Evolutionary conservation across 139 green algal species (phyloP).

Genomic region (Marvania coccoides): DNA sequence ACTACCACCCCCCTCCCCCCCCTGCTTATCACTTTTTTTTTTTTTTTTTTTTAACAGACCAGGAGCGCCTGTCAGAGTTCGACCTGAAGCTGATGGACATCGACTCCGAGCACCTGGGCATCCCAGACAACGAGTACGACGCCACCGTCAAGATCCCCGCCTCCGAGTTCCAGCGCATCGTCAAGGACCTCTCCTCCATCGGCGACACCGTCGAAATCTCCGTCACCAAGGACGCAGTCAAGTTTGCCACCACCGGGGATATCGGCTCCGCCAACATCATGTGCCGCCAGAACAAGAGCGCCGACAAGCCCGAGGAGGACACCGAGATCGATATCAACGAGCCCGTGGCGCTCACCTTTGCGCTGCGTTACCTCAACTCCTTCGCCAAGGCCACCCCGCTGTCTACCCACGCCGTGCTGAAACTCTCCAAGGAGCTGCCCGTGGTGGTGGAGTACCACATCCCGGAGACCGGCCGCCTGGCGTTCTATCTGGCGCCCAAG

Average conservation of each 20-base stretch:
- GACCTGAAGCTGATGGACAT: slow-evolving; percentile 99
- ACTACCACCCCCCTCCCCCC: too few species aligned
- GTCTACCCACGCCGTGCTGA: slow-evolving; percentile 58
- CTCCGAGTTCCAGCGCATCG: slow-evolving; percentile 88
- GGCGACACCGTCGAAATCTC: slow-evolving; percentile 89
- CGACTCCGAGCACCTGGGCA: slow-evolving; percentile 95
- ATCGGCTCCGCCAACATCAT: slow-evolving; percentile 95
- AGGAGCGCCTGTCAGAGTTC: slow-evolving; percentile 93
- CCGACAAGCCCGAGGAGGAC: slow-evolving; percentile 63
- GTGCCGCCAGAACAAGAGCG: slow-evolving; percentile 14
- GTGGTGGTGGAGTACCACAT: slow-evolving; percentile 91
- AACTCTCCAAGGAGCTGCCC: slow-evolving; percentile 85
- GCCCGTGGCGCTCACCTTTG: slow-evolving; percentile 92
- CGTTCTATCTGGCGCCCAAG: slow-evolving; percentile 81
- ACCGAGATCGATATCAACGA: slow-evolving; percentile 88
- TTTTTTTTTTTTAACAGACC: slow-evolving; percentile 13
- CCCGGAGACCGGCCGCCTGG: slow-evolving; percentile 65
- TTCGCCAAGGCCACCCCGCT: slow-evolving; percentile 84
- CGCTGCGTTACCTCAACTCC: slow-evolving; percentile 94
- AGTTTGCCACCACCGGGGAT: slow-evolving; percentile 91
- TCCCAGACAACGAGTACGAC: slow-evolving; percentile 87
- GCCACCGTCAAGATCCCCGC: slow-evolving; percentile 85
- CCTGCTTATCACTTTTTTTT: too few species aligned
- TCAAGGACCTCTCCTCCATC: slow-evolving; percentile 78
- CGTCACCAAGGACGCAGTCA: slow-evolving; percentile 96